These are phyloP conservation scores for Pythium insidiosum DNA, from an alignment of 352 stramenopile species.

Conservation along the genomic window DNA sequence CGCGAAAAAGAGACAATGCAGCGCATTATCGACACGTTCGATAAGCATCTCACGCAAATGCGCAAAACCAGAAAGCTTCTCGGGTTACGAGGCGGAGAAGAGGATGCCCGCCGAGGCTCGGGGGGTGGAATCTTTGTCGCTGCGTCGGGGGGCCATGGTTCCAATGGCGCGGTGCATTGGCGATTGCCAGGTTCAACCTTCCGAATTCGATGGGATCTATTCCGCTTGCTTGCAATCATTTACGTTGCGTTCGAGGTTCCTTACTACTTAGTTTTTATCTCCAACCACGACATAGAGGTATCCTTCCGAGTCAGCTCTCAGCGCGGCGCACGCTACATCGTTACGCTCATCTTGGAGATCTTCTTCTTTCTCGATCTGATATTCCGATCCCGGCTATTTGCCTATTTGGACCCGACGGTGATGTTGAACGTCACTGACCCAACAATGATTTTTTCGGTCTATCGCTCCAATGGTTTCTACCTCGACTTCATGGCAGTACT, in stretches of 20 bases:
- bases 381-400: slow-evolving; percentile 39
- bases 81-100: slow-evolving; percentile 27
- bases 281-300: slow-evolving; percentile 32
- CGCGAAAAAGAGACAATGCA: slow-evolving; percentile 15
- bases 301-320: slow-evolving; percentile 32
- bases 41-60: slow-evolving; percentile 53
- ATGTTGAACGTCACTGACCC: slow-evolving; percentile 49
- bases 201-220: slow-evolving; percentile 39
- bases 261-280: slow-evolving; percentile 61
- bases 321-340: slow-evolving; percentile 20
- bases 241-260: slow-evolving; percentile 63
- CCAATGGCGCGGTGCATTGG: slow-evolving; percentile 12
- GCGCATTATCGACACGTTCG: slow-evolving; percentile 34
- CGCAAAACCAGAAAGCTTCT: slow-evolving; percentile 74
- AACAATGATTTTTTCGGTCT: slow-evolving; percentile 44
- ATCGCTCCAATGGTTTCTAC: slow-evolving; percentile 50
- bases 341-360: slow-evolving; percentile 32
- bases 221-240: slow-evolving; percentile 30
- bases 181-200: slow-evolving; percentile 41
- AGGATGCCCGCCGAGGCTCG: not conserved
- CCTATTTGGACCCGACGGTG: slow-evolving; percentile 47
- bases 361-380: slow-evolving; percentile 46
- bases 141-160: not conserved
- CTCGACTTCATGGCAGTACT: slow-evolving; percentile 38
- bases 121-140: not conserved